Evolutionary conservation across 1,139 yeast genomes (phyloP).

Genomic region (Blastobotrys persicus): DNA sequence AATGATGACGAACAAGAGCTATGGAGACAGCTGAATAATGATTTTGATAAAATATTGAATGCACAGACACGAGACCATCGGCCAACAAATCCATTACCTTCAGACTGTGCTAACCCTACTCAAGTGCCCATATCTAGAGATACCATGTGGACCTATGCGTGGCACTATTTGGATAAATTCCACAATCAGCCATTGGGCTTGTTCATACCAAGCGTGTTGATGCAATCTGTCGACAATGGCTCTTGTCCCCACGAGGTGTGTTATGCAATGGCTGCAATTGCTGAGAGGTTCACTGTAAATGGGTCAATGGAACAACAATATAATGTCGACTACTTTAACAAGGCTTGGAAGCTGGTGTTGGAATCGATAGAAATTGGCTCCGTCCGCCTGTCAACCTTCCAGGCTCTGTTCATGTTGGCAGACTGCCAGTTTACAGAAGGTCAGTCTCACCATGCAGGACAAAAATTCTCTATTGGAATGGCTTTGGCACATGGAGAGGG

Average conservation of each 20-base stretch:
- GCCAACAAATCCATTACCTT: background rate
- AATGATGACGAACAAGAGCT: background rate
- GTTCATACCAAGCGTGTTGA: background rate
- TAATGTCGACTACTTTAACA: slow-evolving; percentile 1
- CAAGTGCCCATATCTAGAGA: background rate
- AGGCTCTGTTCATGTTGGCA: slow-evolving; percentile 1
- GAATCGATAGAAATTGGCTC: background rate
- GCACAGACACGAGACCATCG: background rate
- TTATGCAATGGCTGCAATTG: slow-evolving; percentile 6
- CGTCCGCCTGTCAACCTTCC: background rate
- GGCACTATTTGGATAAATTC: slow-evolving; percentile 7
- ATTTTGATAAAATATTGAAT: background rate
- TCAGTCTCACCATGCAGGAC: slow-evolving; percentile 4
- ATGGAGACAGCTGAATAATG: background rate
- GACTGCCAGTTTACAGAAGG: slow-evolving; percentile 8
- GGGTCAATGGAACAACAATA: background rate
- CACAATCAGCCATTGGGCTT: slow-evolving; percentile 1
- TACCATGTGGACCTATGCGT: background rate
- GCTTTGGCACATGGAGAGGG: slow-evolving; percentile 9
- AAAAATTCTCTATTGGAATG: slow-evolving; percentile 1
- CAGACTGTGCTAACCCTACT: background rate
- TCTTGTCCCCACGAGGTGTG: slow-evolving; percentile 1
- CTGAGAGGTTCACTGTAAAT: slow-evolving; percentile 1
- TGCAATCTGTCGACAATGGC: background rate
- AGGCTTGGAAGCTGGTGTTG: slow-evolving; percentile 1